phyloP scores from a whole-genome alignment of 2,329 filamentous ascomycete genomes.

The Chaetothyriales sp. region DNA sequence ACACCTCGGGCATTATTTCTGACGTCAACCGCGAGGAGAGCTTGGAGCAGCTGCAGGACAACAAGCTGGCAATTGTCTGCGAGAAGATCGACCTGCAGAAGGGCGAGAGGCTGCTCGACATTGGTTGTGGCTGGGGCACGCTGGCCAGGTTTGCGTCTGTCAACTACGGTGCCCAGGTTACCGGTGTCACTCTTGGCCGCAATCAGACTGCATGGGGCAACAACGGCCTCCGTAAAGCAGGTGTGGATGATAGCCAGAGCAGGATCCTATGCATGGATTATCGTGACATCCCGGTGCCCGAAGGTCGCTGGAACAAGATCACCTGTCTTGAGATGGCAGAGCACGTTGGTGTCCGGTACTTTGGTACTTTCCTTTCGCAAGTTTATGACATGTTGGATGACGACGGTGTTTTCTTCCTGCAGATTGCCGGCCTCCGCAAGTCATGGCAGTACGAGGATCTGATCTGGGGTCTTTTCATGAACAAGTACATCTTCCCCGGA shows the following conservation, averaged over 20 bases:
- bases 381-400: constrained; percentile 93
- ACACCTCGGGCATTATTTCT: constrained; percentile 87
- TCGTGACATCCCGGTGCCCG: constrained; percentile 71
- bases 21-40: constrained; percentile 77
- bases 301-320: constrained; percentile 79
- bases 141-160: constrained; percentile 82
- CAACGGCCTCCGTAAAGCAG: constrained; percentile 65
- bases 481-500: constrained; percentile 97
- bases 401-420: constrained; percentile 88
- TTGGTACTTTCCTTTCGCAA: constrained; percentile 65
- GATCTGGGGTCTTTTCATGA: constrained; percentile 98
- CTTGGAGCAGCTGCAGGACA: constrained; percentile 91
- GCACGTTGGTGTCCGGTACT: constrained; percentile 89
- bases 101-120: constrained; percentile 75
- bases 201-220: constrained; percentile 98
- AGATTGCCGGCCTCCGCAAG: constrained; percentile 87
- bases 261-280: constrained; percentile 93
- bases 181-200: constrained; percentile 82
- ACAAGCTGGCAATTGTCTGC: constrained; percentile 88
- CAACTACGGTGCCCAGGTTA: constrained; percentile 74
- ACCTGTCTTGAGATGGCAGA: constrained; percentile 97
- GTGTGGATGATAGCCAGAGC: constrained; percentile 74
- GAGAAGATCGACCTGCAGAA: constrained; percentile 80
- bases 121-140: constrained; percentile 96
- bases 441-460: constrained; percentile 96